Percentiles rank a stretch among this genome's conserved stretches.
phyloP scores from a whole-genome alignment of 164 flowering plant genomes.

The Umbilicus rupestris region DNA sequence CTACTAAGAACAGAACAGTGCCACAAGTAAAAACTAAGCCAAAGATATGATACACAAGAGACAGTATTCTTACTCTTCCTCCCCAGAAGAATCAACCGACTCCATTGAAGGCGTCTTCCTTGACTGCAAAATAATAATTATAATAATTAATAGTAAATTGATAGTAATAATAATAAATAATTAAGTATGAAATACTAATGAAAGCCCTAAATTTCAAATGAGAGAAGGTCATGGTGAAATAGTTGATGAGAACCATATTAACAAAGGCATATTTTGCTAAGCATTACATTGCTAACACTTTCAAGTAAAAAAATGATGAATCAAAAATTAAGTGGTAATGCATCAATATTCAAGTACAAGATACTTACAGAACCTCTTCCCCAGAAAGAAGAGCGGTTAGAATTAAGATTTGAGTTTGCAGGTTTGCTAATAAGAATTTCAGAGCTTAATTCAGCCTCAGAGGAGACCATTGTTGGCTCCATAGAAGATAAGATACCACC shows the following conservation, averaged over 20 bases:
- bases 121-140: slow-evolving; percentile 33
- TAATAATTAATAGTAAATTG: slow-evolving; percentile 7
- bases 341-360: not conserved
- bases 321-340: not conserved
- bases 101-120: slow-evolving; percentile 74
- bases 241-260: too few relatives aligned
- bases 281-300: not conserved
- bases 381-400: slow-evolving; percentile 75
- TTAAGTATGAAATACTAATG: too few relatives aligned
- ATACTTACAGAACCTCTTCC: slow-evolving; percentile 76
- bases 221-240: too few relatives aligned
- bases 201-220: too few relatives aligned
- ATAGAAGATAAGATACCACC: slow-evolving; percentile 68
- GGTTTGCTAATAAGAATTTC: slow-evolving; percentile 30
- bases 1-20: not conserved
- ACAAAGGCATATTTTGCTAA: too few relatives aligned
- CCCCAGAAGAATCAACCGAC: slow-evolving; percentile 88
- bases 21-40: not conserved
- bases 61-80: slow-evolving; percentile 78
- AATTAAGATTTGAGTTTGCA: slow-evolving; percentile 26
- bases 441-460: slow-evolving; percentile 33
- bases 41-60: not conserved
- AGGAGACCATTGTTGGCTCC: slow-evolving; percentile 36
- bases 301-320: not conserved
- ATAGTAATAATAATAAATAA: not conserved